Base-by-base conservation (phyloP, 352 stramenopile genomes). In the Phytophthora crassamura region DNA sequence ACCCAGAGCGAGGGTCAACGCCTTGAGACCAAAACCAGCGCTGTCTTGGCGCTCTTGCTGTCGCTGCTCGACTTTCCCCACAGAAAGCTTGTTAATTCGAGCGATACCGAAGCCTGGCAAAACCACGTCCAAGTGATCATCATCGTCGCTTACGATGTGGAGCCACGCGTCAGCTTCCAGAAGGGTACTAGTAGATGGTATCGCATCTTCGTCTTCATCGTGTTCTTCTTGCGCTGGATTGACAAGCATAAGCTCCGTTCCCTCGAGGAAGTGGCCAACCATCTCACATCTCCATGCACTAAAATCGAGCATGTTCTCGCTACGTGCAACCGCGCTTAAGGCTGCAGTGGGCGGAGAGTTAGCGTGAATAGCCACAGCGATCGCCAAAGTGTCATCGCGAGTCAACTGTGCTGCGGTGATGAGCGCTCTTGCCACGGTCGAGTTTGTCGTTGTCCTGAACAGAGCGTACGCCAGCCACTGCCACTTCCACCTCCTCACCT, bases 381-480 rank as follows among this genome's bases (percentile, higher is more conserved):
- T 66, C 22, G 59, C 65, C 18, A 56, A 45, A 15, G 59, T 45
- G 34, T 68, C 59, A 14, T 52, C 35, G 6, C 35, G 47, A 10
- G 64, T 66, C 14, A 77, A 14, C 3, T 63, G 54, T 10, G 62
- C 56, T 38, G 63, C 56, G 36, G 69, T 64, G 18, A 77, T 50
- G 11, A 67, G 48, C 0, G 59, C 38, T 49, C 57, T 65, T 10
- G 43, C 45, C 7, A 78, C 48, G 3, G 42, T 52, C 9, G 65
- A 72, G 3, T 36, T 14, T 16, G 69, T 50, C 3, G 55, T 42
- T 10, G 52, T 55, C 22, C 66, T 73, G 35, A 75, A 78, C 12
- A 78, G 30, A 4, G 70, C 70, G 47, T 78, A 78, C 25, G 61
- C 38, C 3, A 78, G 49, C 66, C 70, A 78, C 30, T 59, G 53